phyloP scores from a whole-genome alignment of 176 grass and related monocot species.

The Typha latifolia region DNA sequence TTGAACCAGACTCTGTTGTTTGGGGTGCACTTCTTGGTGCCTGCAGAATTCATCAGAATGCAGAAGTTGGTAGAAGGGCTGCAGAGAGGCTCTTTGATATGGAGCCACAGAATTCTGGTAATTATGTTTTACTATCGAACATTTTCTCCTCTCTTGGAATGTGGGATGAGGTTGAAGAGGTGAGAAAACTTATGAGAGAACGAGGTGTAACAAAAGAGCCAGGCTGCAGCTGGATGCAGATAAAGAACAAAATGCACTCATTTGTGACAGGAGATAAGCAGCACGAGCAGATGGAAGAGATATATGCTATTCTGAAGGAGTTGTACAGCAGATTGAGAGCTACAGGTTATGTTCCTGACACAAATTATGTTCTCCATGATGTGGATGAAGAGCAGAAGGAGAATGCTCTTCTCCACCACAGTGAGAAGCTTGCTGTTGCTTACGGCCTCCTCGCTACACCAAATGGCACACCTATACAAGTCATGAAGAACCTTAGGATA shows the following conservation, averaged over 20 bases:
- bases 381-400: conserved; percentile 56
- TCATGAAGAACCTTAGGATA: conserved; percentile 2
- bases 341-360: conserved; percentile 60
- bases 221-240: conserved; percentile 58
- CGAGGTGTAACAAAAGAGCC: conserved; percentile 41
- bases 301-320: conserved; percentile 36
- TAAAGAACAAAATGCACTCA: conserved; percentile 47
- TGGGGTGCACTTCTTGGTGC: conserved; percentile 73
- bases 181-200: conserved; percentile 49
- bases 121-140: conserved; percentile 66
- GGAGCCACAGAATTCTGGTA: conserved; percentile 49
- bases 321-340: conserved; percentile 34
- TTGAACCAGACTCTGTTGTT: conserved; percentile 52
- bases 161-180: conserved; percentile 54
- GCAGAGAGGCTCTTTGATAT: conserved; percentile 50
- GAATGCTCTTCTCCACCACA: conserved; percentile 42
- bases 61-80: conserved; percentile 45
- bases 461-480: neutral
- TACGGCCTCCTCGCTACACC: conserved; percentile 50
- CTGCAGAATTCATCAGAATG: conserved; percentile 53
- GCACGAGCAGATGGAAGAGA: conserved; percentile 34
- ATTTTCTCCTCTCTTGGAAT: conserved; percentile 60
- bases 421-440: conserved; percentile 53
- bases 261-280: conserved; percentile 50
- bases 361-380: conserved; percentile 50